Conservation (phyloP, 2,329 filamentous ascomycete genomes). For the Phyllosticta citriasiana region DNA sequence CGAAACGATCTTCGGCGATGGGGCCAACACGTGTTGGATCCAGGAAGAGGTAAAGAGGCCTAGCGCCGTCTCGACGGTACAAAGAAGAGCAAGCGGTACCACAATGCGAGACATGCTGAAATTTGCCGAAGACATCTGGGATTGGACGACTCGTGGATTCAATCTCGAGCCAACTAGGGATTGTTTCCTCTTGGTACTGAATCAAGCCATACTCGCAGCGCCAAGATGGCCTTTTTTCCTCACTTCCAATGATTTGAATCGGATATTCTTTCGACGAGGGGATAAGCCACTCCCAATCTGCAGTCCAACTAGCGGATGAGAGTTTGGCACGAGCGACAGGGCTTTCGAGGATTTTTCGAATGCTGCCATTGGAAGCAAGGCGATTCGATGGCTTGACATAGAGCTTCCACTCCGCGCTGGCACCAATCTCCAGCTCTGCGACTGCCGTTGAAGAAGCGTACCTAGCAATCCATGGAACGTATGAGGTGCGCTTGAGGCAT, state of each 20-base stretch:
- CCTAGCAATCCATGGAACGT: constrained; percentile 29
- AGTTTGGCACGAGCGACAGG: constrained; percentile 17
- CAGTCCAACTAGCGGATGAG: constrained; percentile 11
- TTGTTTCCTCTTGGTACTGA: constrained; percentile 29
- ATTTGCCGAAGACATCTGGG: constrained; percentile 39
- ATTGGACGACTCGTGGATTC: constrained; percentile 19
- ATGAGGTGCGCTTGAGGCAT: not conserved
- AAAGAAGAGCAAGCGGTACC: constrained; percentile 47
- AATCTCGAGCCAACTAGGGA: constrained; percentile 37
- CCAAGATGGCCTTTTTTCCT: constrained; percentile 24
- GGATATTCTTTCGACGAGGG: constrained; percentile 10
- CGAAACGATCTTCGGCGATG: constrained; percentile 41
- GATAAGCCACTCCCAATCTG: constrained; percentile 19
- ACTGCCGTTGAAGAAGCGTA: constrained; percentile 31
- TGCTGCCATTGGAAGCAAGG: constrained; percentile 28
- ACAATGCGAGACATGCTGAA: constrained; percentile 44
- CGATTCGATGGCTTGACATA: constrained; percentile 31
- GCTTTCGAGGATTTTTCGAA: constrained; percentile 31
- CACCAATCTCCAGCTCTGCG: constrained; percentile 34
- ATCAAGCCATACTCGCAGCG: constrained; percentile 26
- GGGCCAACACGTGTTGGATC: constrained; percentile 44
- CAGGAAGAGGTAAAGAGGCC: constrained; percentile 46
- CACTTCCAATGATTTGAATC: constrained; percentile 17
- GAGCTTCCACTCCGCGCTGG: constrained; percentile 34
- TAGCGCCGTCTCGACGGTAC: constrained; percentile 33